phyloP scores from a whole-genome alignment of 306 rosid genomes.

The Sophora flavescens region DNA sequence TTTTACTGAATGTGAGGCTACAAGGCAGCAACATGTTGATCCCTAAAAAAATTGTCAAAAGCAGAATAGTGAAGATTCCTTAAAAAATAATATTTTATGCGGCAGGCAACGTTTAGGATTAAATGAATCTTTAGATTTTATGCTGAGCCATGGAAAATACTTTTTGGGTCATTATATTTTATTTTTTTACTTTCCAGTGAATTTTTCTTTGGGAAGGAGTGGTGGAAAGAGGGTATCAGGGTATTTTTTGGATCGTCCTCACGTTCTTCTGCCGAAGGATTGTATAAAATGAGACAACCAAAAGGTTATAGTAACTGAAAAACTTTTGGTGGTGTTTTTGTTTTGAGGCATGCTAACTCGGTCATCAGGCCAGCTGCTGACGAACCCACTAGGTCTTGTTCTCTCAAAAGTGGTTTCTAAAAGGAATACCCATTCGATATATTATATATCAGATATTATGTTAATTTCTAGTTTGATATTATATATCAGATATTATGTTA shows the following conservation, averaged over 20 bases:
- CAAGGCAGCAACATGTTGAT: conserved; percentile 41
- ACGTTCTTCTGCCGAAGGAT: conserved; percentile 38
- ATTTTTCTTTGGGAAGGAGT: conserved; percentile 30
- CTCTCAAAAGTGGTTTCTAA: conserved; percentile 53
- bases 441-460: background rate
- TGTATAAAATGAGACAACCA: conserved; percentile 52
- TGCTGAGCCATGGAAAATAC: conserved; percentile 30
- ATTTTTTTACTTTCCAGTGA: background rate
- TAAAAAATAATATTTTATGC: conserved; percentile 33
- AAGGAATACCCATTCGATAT: conserved; percentile 44
- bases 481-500: too few species aligned
- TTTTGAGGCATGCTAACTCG: conserved; percentile 64
- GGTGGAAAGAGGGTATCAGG: conserved; percentile 55
- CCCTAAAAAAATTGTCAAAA: conserved; percentile 46
- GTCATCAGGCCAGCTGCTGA: conserved; percentile 56
- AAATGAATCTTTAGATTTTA: conserved; percentile 44
- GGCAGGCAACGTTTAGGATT: conserved; percentile 46
- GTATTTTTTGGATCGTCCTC: conserved; percentile 41
- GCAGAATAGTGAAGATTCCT: conserved; percentile 55
- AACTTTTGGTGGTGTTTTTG: conserved; percentile 53
- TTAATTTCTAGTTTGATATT: background rate
- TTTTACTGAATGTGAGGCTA: conserved; percentile 54
- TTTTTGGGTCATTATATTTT: background rate
- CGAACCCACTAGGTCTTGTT: conserved; percentile 78
- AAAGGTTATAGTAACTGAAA: conserved; percentile 51